Percentiles rank a stretch among this genome's conserved stretches.
Evolutionary conservation across 208 protist species (phyloP).

Genomic region (Leptomonas seymouri): DNA sequence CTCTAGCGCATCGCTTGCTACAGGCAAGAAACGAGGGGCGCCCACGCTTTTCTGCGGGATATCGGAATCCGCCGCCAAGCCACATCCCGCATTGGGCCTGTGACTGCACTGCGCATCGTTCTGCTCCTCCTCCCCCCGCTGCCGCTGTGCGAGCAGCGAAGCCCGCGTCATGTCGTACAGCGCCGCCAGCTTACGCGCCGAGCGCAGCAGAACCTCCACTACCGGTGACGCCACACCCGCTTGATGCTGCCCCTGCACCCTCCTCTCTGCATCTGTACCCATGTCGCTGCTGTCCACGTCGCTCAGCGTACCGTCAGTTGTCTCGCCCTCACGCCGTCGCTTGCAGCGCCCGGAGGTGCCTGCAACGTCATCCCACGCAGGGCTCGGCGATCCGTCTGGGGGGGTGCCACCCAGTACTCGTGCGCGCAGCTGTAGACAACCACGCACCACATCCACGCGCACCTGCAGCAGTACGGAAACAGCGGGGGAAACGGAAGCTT

Average conservation of each 20-base stretch:
- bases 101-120: neutral
- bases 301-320: too few species aligned
- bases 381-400: neutral
- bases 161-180: constrained; percentile 24
- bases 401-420: neutral
- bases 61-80: neutral
- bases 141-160: neutral
- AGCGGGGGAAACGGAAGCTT: neutral
- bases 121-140: neutral
- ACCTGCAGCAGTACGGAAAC: constrained; percentile 14
- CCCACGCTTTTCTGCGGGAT: neutral
- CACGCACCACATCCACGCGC: constrained; percentile 26
- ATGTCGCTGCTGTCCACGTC: neutral
- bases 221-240: neutral
- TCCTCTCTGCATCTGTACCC: neutral
- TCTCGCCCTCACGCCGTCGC: neutral
- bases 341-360: neutral
- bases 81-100: neutral
- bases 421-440: constrained; percentile 31
- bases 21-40: neutral
- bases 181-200: constrained; percentile 37
- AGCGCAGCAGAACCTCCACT: constrained; percentile 38
- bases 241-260: too few species aligned
- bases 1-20: neutral
- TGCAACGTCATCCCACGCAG: neutral